These are phyloP conservation scores for Coemansia sp. DNA, from an alignment of 192 early-diverging fungal species.

Conservation along the genomic window DNA sequence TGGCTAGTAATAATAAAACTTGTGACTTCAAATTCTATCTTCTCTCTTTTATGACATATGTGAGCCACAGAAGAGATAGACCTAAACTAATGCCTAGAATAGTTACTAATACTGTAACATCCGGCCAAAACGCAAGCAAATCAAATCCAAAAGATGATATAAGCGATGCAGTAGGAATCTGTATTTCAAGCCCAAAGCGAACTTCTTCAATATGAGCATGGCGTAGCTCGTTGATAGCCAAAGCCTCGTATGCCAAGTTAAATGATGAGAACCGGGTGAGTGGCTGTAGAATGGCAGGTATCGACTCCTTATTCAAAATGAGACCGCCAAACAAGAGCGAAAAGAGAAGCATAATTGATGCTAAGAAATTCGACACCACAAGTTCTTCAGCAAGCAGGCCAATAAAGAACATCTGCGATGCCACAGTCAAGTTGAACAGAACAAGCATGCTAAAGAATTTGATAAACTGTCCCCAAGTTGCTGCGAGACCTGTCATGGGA, in stretches of 20 bases:
- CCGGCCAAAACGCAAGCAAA: conserved; percentile 78
- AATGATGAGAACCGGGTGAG: conserved; percentile 71
- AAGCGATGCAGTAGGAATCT: conserved; percentile 83
- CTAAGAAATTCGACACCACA: conserved; percentile 74
- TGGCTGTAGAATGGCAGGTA: conserved; percentile 66
- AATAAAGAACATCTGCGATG: conserved; percentile 73
- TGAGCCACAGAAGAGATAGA: conserved; percentile 75
- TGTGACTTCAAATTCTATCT: conserved; percentile 46
- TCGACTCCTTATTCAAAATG: conserved; percentile 84
- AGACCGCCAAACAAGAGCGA: conserved; percentile 90
- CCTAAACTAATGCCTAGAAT: conserved; percentile 67
- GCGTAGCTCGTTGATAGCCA: conserved; percentile 88
- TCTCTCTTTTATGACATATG: conserved; percentile 78
- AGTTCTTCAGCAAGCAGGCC: conserved; percentile 73
- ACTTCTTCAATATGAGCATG: conserved; percentile 77
- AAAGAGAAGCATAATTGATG: conserved; percentile 82
- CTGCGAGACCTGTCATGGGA: conserved; percentile 79
- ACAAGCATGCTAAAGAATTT: conserved; percentile 77
- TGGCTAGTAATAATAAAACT: background rate
- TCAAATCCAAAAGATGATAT: conserved; percentile 89
- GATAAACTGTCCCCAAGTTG: conserved; percentile 62
- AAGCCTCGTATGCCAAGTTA: conserved; percentile 86
- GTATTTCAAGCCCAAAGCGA: conserved; percentile 79
- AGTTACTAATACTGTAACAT: conserved; percentile 63
- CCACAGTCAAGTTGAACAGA: conserved; percentile 78